A percentile compares a stretch with the other conserved stretches of the same genome.
Conservation (phyloP, 805 yeast species). For the Kuraishia piskuri region DNA sequence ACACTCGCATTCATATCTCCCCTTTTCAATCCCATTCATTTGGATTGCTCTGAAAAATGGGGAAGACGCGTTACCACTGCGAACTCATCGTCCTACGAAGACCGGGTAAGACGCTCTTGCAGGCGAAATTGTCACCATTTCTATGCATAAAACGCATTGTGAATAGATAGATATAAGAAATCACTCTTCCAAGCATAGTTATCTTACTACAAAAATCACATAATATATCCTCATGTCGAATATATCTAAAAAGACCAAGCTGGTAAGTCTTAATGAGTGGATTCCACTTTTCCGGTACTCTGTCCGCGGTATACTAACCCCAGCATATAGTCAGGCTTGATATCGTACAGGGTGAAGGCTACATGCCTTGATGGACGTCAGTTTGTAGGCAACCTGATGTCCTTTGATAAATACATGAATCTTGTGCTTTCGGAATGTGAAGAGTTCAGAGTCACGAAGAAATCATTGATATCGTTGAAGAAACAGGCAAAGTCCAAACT, state of each 20-base stretch:
- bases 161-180: neutral
- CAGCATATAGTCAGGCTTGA: slow-evolving; percentile 48
- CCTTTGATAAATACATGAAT: slow-evolving; percentile 88
- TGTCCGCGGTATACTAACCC: no score
- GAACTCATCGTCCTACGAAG: neutral
- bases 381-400: slow-evolving; percentile 70
- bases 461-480: slow-evolving; percentile 32
- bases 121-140: neutral
- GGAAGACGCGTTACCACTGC: neutral
- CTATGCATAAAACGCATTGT: neutral
- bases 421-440: slow-evolving; percentile 77
- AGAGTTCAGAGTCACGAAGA: slow-evolving; percentile 70
- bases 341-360: slow-evolving; percentile 67
- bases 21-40: neutral
- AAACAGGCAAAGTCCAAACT: slow-evolving; percentile 17
- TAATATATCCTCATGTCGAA: slow-evolving; percentile 18
- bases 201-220: neutral
- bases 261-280: slow-evolving; percentile 22
- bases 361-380: slow-evolving; percentile 71
- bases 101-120: neutral
- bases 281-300: no score
- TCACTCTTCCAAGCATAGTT: neutral
- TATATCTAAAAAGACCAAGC: slow-evolving; percentile 34
- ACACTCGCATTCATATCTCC: neutral
- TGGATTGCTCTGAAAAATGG: neutral